phyloP scores from a whole-genome alignment of 2,329 filamentous ascomycete species.

The Cordyceps tenuipes region DNA sequence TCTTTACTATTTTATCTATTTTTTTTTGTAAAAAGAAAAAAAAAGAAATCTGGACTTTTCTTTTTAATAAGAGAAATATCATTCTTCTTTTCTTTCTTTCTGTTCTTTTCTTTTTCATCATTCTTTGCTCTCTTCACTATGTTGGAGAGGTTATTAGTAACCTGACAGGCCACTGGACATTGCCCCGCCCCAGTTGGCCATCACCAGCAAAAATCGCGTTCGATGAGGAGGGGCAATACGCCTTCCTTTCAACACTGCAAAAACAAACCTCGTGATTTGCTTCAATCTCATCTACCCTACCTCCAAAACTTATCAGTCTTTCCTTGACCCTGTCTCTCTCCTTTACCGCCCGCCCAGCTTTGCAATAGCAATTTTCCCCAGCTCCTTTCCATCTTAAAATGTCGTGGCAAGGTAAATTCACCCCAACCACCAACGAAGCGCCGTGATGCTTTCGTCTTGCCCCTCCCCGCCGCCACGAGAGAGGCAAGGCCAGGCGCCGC shows the following conservation, averaged over 20 bases:
- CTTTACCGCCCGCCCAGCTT: neutral
- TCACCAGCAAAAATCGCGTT: neutral
- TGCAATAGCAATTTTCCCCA: slow-evolving; percentile 6
- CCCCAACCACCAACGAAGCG: slow-evolving; percentile 12
- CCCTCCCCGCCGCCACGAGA: slow-evolving; percentile 4
- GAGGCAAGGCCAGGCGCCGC: slow-evolving; percentile 13
- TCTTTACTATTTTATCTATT: no score
- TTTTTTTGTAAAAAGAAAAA: no score
- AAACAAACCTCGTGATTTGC: slow-evolving; percentile 10
- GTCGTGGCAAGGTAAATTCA: slow-evolving; percentile 63
- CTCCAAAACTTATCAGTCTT: neutral
- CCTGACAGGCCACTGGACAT: neutral
- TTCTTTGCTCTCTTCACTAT: no score
- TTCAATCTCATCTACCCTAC: slow-evolving; percentile 4
- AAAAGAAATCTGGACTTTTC: no score
- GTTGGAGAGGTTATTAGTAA: no score
- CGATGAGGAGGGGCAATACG: slow-evolving; percentile 10
- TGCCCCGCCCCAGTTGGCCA: neutral
- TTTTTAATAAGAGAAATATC: no score
- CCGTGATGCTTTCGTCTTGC: slow-evolving; percentile 11
- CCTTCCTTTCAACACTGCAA: slow-evolving; percentile 6
- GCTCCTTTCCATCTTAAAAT: slow-evolving; percentile 34
- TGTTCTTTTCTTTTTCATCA: no score
- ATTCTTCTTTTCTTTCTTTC: no score
- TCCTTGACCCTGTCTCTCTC: neutral